Evolutionary conservation across 768 basidiomycete species (phyloP).

Genomic region (Lentinula sp.): DNA sequence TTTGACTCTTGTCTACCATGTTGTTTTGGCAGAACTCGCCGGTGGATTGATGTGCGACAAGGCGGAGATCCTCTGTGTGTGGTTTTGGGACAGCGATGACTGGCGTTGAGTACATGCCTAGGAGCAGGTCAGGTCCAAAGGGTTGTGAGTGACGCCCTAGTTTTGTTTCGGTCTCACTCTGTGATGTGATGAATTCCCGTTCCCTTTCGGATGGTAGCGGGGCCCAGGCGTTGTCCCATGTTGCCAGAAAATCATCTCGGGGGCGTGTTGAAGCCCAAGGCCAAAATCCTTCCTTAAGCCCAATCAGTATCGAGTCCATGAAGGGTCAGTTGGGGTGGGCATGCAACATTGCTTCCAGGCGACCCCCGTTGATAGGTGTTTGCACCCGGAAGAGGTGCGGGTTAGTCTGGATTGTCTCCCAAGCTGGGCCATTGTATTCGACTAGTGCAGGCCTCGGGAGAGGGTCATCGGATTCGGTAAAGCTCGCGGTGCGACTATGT

Average conservation of each 20-base stretch:
- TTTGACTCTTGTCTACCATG: slow-evolving; percentile 15
- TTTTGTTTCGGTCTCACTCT: slow-evolving; percentile 19
- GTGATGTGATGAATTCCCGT: slow-evolving; percentile 15
- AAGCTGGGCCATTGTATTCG: no score
- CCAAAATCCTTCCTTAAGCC: slow-evolving; percentile 37
- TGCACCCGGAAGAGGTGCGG: slow-evolving; percentile 1
- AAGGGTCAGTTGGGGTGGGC: slow-evolving; percentile 32
- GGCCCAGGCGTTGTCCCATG: slow-evolving; percentile 6
- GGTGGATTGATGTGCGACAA: slow-evolving; percentile 33
- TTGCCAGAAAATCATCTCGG: slow-evolving; percentile 12
- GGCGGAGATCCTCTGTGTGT: slow-evolving; percentile 22
- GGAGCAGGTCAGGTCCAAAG: slow-evolving; percentile 29
- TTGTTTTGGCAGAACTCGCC: slow-evolving; percentile 29
- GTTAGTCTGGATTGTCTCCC: background rate
- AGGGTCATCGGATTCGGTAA: background rate
- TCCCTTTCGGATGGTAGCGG: slow-evolving; percentile 13
- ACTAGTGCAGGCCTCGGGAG: background rate
- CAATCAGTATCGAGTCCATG: slow-evolving; percentile 24
- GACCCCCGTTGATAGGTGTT: slow-evolving; percentile 28
- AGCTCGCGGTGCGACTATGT: background rate
- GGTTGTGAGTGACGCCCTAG: slow-evolving; percentile 16
- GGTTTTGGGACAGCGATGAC: slow-evolving; percentile 32
- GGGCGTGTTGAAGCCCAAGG: no score
- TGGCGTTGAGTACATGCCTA: slow-evolving; percentile 37
- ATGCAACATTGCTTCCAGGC: slow-evolving; percentile 19